Conservation (phyloP, 371 early-diverging fungal genomes). For the Modicella reniformis region DNA sequence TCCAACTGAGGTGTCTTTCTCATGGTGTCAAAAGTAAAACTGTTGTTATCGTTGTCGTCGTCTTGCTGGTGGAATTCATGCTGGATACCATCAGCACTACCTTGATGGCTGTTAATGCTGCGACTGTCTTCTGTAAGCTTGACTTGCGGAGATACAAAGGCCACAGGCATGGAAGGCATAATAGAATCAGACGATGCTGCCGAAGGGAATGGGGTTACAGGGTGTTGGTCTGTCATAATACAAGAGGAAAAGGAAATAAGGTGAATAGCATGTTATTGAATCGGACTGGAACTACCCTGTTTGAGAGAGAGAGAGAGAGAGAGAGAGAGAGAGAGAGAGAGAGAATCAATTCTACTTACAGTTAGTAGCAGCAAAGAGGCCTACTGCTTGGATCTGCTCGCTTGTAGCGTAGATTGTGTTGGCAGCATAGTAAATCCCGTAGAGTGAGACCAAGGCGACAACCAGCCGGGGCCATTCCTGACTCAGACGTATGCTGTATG, state of each 20-base stretch:
- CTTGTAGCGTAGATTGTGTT: slow-evolving; percentile 19
- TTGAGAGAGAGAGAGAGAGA: not conserved
- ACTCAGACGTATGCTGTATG: slow-evolving; percentile 8
- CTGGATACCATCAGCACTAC: not conserved
- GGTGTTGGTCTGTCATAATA: too few species aligned
- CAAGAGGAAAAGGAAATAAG: too few species aligned
- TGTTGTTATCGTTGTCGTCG: not conserved
- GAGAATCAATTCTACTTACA: slow-evolving; percentile 2
- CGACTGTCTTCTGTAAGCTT: not conserved
- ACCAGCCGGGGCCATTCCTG: slow-evolving; percentile 44
- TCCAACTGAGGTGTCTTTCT: not conserved
- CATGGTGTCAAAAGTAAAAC: not conserved
- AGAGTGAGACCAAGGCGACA: slow-evolving; percentile 44
- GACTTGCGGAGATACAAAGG: not conserved
- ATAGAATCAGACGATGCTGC: not conserved
- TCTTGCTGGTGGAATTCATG: not conserved
- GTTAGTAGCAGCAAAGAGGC: not conserved
- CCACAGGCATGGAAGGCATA: not conserved
- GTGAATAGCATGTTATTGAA: too few species aligned
- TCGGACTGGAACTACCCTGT: too few species aligned
- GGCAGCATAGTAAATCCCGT: slow-evolving; percentile 40
- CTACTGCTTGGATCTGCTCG: slow-evolving; percentile 29
- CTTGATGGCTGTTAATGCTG: not conserved
- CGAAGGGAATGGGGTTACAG: not conserved
- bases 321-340: not conserved